Percentiles rank a stretch among this genome's conserved stretches.
These are phyloP conservation scores for Yamadazyma scolyti DNA, from an alignment of 805 yeast genomes.

Conservation along the genomic window DNA sequence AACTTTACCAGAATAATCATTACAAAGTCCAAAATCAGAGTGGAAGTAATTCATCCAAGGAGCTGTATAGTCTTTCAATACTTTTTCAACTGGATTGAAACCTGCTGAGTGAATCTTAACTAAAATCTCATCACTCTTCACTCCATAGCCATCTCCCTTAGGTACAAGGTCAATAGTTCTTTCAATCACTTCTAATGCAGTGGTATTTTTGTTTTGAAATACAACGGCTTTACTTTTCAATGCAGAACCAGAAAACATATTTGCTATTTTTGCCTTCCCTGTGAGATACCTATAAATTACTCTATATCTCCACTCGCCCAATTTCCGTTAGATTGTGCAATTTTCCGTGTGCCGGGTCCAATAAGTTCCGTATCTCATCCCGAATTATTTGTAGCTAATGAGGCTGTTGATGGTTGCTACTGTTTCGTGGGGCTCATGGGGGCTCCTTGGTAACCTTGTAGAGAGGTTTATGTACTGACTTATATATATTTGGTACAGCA, in stretches of 20 bases:
- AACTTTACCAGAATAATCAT: slow-evolving; percentile 30
- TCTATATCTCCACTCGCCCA: too few relatives aligned
- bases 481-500: too few relatives aligned
- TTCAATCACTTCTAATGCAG: slow-evolving; percentile 1
- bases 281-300: too few relatives aligned
- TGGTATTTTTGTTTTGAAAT: slow-evolving; percentile 5
- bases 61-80: slow-evolving; percentile 16
- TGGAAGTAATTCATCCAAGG: neutral
- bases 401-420: too few relatives aligned
- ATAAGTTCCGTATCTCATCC: too few relatives aligned
- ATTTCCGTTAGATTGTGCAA: too few relatives aligned
- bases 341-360: too few relatives aligned
- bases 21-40: slow-evolving; percentile 21
- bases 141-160: slow-evolving; percentile 1
- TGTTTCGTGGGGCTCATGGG: too few relatives aligned
- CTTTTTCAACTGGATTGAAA: slow-evolving; percentile 29
- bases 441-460: too few relatives aligned
- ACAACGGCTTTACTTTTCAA: slow-evolving; percentile 1
- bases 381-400: too few relatives aligned
- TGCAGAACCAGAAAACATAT: neutral
- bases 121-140: slow-evolving; percentile 13
- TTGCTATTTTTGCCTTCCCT: too few relatives aligned
- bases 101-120: slow-evolving; percentile 29
- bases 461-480: too few relatives aligned
- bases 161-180: neutral